phyloP scores from a whole-genome alignment of 2,329 filamentous ascomycete genomes.

The Podosphaera xanthii region DNA sequence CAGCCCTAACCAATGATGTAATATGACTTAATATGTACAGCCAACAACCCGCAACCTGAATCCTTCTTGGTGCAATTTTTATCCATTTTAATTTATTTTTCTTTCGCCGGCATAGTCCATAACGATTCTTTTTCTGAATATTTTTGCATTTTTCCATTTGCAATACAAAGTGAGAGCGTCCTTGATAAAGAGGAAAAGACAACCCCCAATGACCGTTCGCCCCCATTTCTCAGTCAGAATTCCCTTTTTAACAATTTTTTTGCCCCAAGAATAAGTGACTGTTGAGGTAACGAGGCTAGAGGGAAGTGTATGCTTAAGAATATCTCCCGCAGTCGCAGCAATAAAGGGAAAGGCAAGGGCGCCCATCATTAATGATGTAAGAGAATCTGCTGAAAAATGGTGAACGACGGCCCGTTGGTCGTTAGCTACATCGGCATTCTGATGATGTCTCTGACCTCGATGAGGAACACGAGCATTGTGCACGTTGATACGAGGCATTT shows the following conservation, averaged over 20 bases:
- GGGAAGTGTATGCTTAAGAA: constrained; percentile 47
- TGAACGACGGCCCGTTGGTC: neutral
- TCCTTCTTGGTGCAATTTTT: too few relatives aligned
- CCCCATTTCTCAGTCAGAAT: constrained; percentile 74
- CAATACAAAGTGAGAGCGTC: constrained; percentile 37
- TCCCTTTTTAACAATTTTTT: constrained; percentile 3
- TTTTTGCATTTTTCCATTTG: constrained; percentile 37
- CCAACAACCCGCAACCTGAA: too few relatives aligned
- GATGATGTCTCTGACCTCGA: neutral
- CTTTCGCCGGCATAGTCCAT: constrained; percentile 11
- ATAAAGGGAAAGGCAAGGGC: constrained; percentile 64
- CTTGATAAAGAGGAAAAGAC: constrained; percentile 68
- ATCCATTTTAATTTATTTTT: neutral
- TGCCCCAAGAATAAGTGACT: constrained; percentile 10
- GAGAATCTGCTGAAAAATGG: constrained; percentile 12
- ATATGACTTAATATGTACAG: too few relatives aligned
- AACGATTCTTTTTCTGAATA: constrained; percentile 29
- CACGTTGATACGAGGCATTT: too few relatives aligned
- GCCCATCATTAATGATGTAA: constrained; percentile 38
- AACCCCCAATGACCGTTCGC: constrained; percentile 69
- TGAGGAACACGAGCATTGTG: neutral
- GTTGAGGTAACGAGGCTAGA: neutral
- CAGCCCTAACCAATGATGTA: too few relatives aligned
- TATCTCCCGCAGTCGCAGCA: constrained; percentile 54
- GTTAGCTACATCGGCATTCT: neutral